Percentiles rank a stretch among this genome's conserved stretches.
These are phyloP conservation scores for Bonia amplexicaulis DNA, from an alignment of 176 grass and related monocot genomes.

Conservation along the genomic window DNA sequence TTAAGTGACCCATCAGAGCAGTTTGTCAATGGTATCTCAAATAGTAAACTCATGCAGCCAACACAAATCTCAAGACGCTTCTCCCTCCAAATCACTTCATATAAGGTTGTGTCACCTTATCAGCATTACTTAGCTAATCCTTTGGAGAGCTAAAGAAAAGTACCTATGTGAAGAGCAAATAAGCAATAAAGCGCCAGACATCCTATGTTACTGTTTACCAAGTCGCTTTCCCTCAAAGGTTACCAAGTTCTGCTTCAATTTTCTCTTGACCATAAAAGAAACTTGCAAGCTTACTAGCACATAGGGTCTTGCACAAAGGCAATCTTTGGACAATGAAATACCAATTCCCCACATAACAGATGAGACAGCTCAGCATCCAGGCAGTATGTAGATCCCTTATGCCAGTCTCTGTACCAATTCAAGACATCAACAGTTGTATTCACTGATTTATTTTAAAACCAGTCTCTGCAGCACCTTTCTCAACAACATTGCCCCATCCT, in stretches of 20 bases:
- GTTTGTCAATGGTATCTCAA: conserved; percentile 20
- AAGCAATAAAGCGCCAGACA: neutral
- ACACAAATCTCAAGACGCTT: conserved; percentile 3
- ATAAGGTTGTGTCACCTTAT: conserved; percentile 9
- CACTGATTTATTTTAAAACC: neutral
- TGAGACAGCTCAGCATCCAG: neutral
- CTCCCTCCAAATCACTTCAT: conserved; percentile 22
- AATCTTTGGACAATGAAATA: neutral
- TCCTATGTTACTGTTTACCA: conserved; percentile 28
- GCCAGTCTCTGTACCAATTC: neutral
- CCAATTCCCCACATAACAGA: neutral
- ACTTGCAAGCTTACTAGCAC: conserved; percentile 1
- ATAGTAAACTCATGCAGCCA: conserved; percentile 13
- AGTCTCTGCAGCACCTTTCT: neutral
- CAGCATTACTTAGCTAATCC: conserved; percentile 11
- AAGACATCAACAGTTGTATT: conserved; percentile 3
- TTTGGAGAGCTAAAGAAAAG: conserved; percentile 11
- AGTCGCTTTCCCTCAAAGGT: neutral
- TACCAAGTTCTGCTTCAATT: conserved; percentile 18
- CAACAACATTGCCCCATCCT: neutral
- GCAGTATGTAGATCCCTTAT: conserved; percentile 9
- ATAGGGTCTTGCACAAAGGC: neutral
- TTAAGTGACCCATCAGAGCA: neutral
- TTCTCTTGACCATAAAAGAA: conserved; percentile 9
- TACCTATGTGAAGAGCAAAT: neutral